Evolutionary conservation across 352 stramenopile genomes (phyloP).

Genomic region (Elongisporangium prolatum): DNA sequence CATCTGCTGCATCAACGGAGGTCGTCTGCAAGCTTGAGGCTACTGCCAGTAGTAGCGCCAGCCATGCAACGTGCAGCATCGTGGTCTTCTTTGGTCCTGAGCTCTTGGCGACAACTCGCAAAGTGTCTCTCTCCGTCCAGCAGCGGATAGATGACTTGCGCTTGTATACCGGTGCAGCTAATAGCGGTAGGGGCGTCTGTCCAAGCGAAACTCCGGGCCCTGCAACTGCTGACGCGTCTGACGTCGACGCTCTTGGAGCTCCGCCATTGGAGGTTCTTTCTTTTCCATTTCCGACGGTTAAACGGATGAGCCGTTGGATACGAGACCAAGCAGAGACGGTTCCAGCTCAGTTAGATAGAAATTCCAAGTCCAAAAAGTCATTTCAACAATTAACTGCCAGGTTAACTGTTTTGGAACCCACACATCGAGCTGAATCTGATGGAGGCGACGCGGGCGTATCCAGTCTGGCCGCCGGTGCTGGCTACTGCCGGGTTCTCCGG

Average conservation of each 20-base stretch:
- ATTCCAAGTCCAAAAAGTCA: no score
- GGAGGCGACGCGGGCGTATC: constrained; percentile 52
- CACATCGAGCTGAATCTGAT: no score
- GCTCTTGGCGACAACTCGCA: background rate
- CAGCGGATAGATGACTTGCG: background rate
- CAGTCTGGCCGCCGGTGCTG: constrained; percentile 48
- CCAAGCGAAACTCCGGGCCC: background rate
- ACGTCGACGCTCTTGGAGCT: background rate
- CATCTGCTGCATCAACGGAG: constrained; percentile 1
- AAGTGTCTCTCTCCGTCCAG: background rate
- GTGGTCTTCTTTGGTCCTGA: background rate
- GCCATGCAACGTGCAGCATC: constrained; percentile 8
- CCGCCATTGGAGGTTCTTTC: background rate
- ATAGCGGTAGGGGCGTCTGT: background rate
- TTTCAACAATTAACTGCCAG: no score
- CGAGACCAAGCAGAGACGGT: background rate
- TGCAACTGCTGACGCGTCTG: background rate
- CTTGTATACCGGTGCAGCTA: background rate
- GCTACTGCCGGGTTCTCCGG: constrained; percentile 42
- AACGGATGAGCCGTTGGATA: background rate
- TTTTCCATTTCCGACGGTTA: background rate
- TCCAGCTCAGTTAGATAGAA: no score
- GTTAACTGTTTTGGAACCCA: no score
- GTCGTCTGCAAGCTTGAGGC: background rate
- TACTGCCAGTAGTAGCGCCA: background rate